A percentile compares a stretch with the other conserved stretches of the same genome.
Conservation (phyloP, 78 protist species). For the Bigelowiella natans region DNA sequence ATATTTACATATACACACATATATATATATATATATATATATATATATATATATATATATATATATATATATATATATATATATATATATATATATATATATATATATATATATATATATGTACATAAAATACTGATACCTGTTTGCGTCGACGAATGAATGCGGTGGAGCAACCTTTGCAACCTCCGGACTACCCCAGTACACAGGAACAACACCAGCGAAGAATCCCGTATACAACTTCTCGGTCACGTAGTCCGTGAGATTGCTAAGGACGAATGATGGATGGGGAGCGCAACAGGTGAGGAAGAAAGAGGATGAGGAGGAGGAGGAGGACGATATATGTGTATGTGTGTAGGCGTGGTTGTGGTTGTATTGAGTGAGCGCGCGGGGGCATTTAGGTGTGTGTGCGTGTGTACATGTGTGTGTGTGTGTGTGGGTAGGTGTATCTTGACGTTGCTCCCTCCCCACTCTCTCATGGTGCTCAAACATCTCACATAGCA, state of each 20-base stretch:
- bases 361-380: no score
- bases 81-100: not conserved
- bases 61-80: not conserved
- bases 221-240: not conserved
- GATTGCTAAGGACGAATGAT: no score
- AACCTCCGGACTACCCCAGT: not conserved
- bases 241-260: not conserved
- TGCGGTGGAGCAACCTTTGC: no score
- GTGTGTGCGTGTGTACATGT: not conserved
- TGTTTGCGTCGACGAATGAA: not conserved
- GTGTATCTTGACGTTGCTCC: no score
- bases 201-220: not conserved
- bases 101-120: not conserved
- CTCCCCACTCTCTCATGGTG: no score
- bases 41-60: not conserved
- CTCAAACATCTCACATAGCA: no score
- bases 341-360: not conserved
- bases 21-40: not conserved
- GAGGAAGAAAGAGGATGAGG: no score
- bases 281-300: no score
- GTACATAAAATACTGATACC: not conserved
- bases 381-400: no score
- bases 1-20: not conserved
- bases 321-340: no score
- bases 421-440: not conserved